These are phyloP conservation scores for Phytophthora macrochlamydospora DNA, from an alignment of 352 stramenopile genomes.

Conservation along the genomic window DNA sequence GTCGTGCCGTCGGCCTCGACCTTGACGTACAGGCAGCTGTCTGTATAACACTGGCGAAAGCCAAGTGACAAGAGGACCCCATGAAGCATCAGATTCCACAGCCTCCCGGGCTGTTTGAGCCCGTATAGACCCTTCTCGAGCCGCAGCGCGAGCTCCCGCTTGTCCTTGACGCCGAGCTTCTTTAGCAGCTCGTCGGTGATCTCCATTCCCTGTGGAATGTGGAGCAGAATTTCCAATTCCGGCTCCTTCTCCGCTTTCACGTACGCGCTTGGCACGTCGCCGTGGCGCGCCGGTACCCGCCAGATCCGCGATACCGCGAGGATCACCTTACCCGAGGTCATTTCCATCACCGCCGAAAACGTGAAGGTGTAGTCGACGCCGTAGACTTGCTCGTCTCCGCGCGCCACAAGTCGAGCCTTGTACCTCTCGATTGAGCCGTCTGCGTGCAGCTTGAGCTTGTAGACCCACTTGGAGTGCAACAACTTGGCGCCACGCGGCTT, in stretches of 20 bases:
- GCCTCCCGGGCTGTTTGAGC: conserved; percentile 27
- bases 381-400: conserved; percentile 21
- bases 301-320: conserved; percentile 15
- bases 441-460: conserved; percentile 21
- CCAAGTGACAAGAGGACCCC: conserved; percentile 9
- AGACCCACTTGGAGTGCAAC: conserved; percentile 33
- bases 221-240: conserved; percentile 26
- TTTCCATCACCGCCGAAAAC: conserved; percentile 31
- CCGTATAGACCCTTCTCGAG: conserved; percentile 39
- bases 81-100: conserved; percentile 32
- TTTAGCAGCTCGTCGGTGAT: conserved; percentile 13
- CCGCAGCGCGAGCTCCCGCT: conserved; percentile 15
- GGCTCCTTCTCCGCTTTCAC: conserved; percentile 26
- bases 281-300: conserved; percentile 22
- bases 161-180: conserved; percentile 3
- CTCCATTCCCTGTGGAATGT: conserved; percentile 26
- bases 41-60: conserved; percentile 26
- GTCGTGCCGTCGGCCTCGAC: not conserved
- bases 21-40: conserved; percentile 37
- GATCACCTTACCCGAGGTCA: conserved; percentile 24
- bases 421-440: conserved; percentile 14
- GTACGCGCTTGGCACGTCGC: conserved; percentile 38
- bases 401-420: conserved; percentile 16
- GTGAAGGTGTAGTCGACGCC: conserved; percentile 20
- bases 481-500: conserved; percentile 5